Conservation (phyloP, 1,284 basidiomycete genomes). For the Marasmius sp. region DNA sequence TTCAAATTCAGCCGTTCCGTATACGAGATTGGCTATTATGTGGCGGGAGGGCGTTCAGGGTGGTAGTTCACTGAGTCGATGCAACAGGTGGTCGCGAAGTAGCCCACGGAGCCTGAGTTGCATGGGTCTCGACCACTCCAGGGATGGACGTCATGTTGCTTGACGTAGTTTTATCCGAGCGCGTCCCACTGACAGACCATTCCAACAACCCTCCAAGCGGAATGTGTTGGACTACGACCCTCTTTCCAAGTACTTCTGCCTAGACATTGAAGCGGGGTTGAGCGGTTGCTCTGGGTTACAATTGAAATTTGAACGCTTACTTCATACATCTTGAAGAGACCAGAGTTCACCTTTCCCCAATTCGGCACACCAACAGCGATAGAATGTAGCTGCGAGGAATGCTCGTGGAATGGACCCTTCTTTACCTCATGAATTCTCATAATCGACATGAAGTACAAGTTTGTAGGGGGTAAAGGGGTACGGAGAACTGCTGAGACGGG, state of each 20-base stretch:
- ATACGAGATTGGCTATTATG: too few species aligned
- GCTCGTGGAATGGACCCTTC: conserved; percentile 85
- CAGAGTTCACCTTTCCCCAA: conserved; percentile 89
- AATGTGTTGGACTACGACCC: conserved; percentile 96
- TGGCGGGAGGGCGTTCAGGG: too few species aligned
- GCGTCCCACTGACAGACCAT: conserved; percentile 38
- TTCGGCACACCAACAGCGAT: conserved; percentile 84
- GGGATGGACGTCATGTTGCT: not conserved
- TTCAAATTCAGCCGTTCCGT: too few species aligned
- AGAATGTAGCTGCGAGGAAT: conserved; percentile 88
- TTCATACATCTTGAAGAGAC: conserved; percentile 95
- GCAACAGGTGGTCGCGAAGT: not conserved
- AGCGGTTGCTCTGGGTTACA: not conserved
- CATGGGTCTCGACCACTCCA: not conserved
- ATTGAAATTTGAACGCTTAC: conserved; percentile 34
- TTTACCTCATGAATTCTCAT: conserved; percentile 82
- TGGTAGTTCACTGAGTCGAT: too few species aligned
- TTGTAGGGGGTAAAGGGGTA: conserved; percentile 53
- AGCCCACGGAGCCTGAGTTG: not conserved
- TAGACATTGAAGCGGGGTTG: conserved; percentile 25
- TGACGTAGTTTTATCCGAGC: not conserved
- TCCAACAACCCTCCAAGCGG: conserved; percentile 80
- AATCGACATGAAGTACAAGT: conserved; percentile 83
- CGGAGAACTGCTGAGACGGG: conserved; percentile 59
- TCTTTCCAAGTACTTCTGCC: conserved; percentile 92